Base-by-base conservation (phyloP, 345 rosid species). In the Arabidopsis suecica region DNA sequence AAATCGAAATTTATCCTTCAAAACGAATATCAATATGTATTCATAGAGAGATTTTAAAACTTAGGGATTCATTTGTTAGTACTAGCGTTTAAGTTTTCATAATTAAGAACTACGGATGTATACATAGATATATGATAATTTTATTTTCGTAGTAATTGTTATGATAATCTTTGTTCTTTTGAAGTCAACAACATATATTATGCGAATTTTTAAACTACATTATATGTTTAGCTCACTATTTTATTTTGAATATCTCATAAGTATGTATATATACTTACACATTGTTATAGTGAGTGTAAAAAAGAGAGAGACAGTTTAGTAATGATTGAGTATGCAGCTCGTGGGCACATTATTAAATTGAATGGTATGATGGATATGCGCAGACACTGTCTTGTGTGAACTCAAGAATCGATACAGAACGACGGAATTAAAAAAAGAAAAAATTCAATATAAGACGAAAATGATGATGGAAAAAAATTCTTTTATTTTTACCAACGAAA, bases 241-340 rank as follows among this genome's bases (percentile, higher is more conserved):
- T 16, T 16, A 16, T 16, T 16, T 16, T 16, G 18, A 16, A 16
- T 16, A 16, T 16, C 18, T 16, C 18, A 16, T 16, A 16, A 16
- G 18, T 16, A 16, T 16, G 18, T 16, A 16, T 33, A 48, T 14
- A 34, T 18, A 42, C 10, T 47, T 64, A 49, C 9, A 54, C n/a
- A 59, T 32, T 71, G 34, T 59, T 14, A 58, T 25, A 45, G 22
- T 22, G 12, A n/a, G 50, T 12, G 32, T 3, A 36, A 30, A 13
- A 61, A 5, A 13, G 2, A 42, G 37, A 36, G 72, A 65, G 51
- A 12, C 38, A 66, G 72, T 66, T 65, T 36, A 32, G 68, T 68
- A 61, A 76, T 76, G 79, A 61, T 68, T 60, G 68, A 60, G 61
- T 42, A 32, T 41, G 47, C 57, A 51, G 33, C 57, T 75, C 56